phyloP scores from a whole-genome alignment of 306 rosid species.

The Herpetospermum pedunculosum region DNA sequence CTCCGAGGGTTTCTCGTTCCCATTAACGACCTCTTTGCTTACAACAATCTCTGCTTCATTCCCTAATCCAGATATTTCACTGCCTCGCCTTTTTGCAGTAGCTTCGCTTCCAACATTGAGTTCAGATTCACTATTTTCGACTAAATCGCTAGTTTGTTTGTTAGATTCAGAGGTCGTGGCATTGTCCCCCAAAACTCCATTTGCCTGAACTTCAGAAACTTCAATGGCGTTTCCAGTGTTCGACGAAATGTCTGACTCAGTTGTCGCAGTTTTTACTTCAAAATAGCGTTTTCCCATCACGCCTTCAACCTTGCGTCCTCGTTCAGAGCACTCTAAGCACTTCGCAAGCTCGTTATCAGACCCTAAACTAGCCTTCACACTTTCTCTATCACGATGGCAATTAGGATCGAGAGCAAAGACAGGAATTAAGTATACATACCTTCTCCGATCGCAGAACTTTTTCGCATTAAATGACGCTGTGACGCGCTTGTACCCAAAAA shows the following conservation, averaged over 20 bases:
- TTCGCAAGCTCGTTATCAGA: conserved; percentile 59
- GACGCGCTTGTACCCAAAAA: conserved; percentile 76
- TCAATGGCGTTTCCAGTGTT: conserved; percentile 11
- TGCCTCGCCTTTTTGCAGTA: conserved; percentile 13
- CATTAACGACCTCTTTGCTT: conserved; percentile 25
- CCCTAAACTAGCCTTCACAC: conserved; percentile 84
- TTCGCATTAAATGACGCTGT: conserved; percentile 79
- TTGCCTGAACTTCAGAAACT: conserved; percentile 20
- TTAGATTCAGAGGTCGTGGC: conserved; percentile 19
- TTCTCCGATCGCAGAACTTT: conserved; percentile 91
- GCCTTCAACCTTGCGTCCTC: conserved; percentile 81
- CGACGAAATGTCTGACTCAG: conserved; percentile 29
- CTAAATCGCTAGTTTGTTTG: conserved; percentile 17
- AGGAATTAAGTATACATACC: conserved; percentile 84
- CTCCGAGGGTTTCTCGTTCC: conserved; percentile 21
- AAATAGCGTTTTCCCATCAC: conserved; percentile 48
- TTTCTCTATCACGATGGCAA: conserved; percentile 79
- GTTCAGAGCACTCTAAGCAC: conserved; percentile 74
- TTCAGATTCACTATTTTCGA: conserved; percentile 21
- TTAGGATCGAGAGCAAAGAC: conserved; percentile 76
- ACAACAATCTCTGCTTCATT: conserved; percentile 9
- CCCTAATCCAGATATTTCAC: conserved; percentile 17
- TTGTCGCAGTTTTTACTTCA: conserved; percentile 24
- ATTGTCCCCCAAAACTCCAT: conserved; percentile 16
- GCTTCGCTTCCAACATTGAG: conserved; percentile 16